phyloP scores from a whole-genome alignment of 1,284 basidiomycete genomes.

The Waitea zeae region DNA sequence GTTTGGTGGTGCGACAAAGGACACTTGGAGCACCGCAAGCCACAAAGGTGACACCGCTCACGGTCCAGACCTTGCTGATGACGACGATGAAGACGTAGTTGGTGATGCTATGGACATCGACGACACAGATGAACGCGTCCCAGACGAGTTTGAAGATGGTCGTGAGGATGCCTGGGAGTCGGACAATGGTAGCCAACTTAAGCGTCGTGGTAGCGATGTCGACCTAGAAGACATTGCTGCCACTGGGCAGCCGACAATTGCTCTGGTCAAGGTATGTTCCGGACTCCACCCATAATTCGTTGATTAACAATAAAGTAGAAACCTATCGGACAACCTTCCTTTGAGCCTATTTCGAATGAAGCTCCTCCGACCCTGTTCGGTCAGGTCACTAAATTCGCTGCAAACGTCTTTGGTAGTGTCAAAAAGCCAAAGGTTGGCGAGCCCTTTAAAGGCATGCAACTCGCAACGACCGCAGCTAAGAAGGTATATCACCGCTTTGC shows the following conservation, averaged over 20 bases:
- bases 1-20: too few species aligned
- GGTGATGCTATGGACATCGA: constrained; percentile 18
- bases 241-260: constrained; percentile 19
- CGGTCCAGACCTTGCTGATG: constrained; percentile 5
- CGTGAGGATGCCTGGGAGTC: constrained; percentile 11
- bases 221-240: constrained; percentile 24
- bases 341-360: constrained; percentile 18
- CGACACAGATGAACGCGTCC: too few species aligned
- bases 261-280: constrained; percentile 25
- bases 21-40: constrained; percentile 15
- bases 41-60: constrained; percentile 19
- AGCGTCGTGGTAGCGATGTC: constrained; percentile 16
- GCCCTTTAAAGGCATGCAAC: constrained; percentile 64
- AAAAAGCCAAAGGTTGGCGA: constrained; percentile 56
- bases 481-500: constrained; percentile 35
- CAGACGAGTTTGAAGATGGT: constrained; percentile 13
- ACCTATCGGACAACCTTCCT: constrained; percentile 3
- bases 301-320: background rate
- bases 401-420: constrained; percentile 39
- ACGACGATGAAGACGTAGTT: constrained; percentile 7
- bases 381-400: constrained; percentile 48
- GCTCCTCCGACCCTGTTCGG: constrained; percentile 43
- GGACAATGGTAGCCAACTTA: constrained; percentile 10
- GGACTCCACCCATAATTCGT: background rate
- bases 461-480: constrained; percentile 69